Evolutionary conservation across 176 grass and related monocot species (phyloP).

Genomic region (Stipa capillata): DNA sequence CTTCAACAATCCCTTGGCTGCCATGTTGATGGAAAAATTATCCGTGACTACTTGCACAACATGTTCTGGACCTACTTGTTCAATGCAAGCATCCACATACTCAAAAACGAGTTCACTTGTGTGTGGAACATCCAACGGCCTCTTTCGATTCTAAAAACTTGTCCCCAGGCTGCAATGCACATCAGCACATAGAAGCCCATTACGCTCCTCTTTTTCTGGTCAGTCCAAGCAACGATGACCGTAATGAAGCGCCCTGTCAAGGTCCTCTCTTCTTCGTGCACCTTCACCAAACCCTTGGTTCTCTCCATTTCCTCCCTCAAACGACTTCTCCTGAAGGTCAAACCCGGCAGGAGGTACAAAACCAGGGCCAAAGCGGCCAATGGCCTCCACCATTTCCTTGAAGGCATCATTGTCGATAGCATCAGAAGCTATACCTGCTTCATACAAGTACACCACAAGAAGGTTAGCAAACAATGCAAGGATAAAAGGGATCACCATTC

Average conservation of each 20-base stretch:
- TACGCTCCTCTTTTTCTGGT: not conserved
- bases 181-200: not conserved
- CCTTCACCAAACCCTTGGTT: too few species aligned
- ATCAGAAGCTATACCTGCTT: not conserved
- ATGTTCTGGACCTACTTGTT: not conserved
- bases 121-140: not conserved
- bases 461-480: too few species aligned
- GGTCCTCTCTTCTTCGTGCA: too few species aligned
- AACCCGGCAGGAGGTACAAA: too few species aligned
- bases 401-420: too few species aligned
- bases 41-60: not conserved
- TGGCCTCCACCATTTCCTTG: not conserved
- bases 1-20: too few species aligned
- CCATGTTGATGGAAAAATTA: too few species aligned
- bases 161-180: not conserved
- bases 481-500: too few species aligned
- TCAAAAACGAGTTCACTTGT: accelerated
- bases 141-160: not conserved
- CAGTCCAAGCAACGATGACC: not conserved
- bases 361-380: not conserved
- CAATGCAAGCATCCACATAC: not conserved
- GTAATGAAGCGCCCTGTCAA: too few species aligned
- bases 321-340: too few species aligned
- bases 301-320: too few species aligned
- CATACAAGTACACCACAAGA: too few species aligned